Evolutionary conservation across 768 basidiomycete species (phyloP).

Genomic region (Mycena polygramma): DNA sequence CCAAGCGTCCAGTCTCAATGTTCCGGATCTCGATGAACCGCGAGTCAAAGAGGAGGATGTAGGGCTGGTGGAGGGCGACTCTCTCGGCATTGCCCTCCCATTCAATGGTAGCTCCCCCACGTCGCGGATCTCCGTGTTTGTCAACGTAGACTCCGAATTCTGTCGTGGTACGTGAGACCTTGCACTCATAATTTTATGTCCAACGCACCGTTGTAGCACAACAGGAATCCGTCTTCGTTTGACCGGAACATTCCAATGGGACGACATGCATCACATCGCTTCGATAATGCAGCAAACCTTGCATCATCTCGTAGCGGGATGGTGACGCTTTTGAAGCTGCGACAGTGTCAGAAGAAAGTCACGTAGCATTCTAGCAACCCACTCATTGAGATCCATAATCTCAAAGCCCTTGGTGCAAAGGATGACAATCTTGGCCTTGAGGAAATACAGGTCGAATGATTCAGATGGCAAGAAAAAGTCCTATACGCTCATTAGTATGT

Average conservation of each 20-base stretch:
- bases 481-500: conserved; percentile 3
- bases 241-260: conserved; percentile 97
- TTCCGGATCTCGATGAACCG: conserved; percentile 94
- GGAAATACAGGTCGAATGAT: conserved; percentile 90
- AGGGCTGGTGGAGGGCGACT: conserved; percentile 90
- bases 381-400: conserved; percentile 97
- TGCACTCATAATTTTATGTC: background rate
- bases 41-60: conserved; percentile 88
- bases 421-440: conserved; percentile 94
- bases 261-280: conserved; percentile 88
- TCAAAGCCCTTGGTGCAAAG: conserved; percentile 96
- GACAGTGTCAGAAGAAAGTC: background rate
- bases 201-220: conserved; percentile 88
- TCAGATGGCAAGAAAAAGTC: conserved; percentile 96
- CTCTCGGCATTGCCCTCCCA: conserved; percentile 91
- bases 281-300: conserved; percentile 77
- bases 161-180: conserved; percentile 41
- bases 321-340: conserved; percentile 88
- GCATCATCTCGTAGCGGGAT: conserved; percentile 85
- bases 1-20: conserved; percentile 81
- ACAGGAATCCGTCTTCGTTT: conserved; percentile 90
- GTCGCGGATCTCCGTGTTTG: conserved; percentile 81
- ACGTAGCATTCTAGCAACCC: conserved; percentile 44
- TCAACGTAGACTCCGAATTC: conserved; percentile 95
- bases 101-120: conserved; percentile 78